phyloP scores from a whole-genome alignment of 108 stramenopile species.

The Schizochytrium sp. region DNA sequence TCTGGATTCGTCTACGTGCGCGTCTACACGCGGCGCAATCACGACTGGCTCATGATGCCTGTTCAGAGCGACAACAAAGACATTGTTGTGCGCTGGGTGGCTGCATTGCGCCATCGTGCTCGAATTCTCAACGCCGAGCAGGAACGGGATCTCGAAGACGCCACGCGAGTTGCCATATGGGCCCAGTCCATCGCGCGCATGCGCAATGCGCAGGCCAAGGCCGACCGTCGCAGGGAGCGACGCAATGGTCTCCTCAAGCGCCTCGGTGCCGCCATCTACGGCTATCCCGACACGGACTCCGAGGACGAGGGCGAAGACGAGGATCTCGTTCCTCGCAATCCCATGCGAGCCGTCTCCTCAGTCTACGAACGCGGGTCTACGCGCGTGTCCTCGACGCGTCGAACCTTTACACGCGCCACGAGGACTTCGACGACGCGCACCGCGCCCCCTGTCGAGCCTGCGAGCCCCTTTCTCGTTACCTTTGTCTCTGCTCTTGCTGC shows the following conservation, averaged over 20 bases:
- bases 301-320: background rate
- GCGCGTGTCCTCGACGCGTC: too few relatives aligned
- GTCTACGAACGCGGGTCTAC: too few relatives aligned
- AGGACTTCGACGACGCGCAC: background rate
- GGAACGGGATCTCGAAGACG: background rate
- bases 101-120: background rate
- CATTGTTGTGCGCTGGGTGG: conserved; percentile 13
- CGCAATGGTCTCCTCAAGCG: background rate
- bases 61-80: background rate
- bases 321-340: background rate
- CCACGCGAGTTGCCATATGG: background rate
- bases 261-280: background rate
- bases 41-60: conserved; percentile 11
- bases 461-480: background rate
- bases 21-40: background rate
- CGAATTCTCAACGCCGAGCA: background rate
- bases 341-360: too few relatives aligned
- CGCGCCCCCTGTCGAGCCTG: background rate
- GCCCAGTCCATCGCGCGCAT: background rate
- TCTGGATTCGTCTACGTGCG: background rate
- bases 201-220: background rate
- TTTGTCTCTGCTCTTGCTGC: background rate
- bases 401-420: too few relatives aligned
- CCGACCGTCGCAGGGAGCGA: background rate
- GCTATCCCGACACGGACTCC: background rate